A percentile compares a stretch with the other conserved stretches of the same genome.
These are phyloP conservation scores for Mortierella alpina DNA, from an alignment of 192 early-diverging fungal species.

Conservation along the genomic window DNA sequence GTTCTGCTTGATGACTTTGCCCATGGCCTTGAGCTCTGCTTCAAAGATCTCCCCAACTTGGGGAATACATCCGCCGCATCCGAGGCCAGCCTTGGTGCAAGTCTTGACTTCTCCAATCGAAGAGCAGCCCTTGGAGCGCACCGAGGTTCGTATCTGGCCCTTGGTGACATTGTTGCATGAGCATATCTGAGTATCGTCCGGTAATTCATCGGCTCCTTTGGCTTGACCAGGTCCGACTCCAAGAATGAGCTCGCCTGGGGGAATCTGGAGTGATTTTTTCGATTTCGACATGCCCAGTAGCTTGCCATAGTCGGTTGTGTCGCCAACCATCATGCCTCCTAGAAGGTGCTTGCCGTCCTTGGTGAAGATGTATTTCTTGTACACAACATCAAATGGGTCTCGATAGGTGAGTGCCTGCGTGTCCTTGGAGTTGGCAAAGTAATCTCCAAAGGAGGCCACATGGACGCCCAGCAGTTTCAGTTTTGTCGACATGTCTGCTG, in stretches of 20 bases:
- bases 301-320: slow-evolving; percentile 73
- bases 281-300: slow-evolving; percentile 67
- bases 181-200: slow-evolving; percentile 76
- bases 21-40: slow-evolving; percentile 66
- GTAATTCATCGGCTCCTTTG: slow-evolving; percentile 62
- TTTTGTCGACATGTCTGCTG: slow-evolving; percentile 74
- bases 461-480: slow-evolving; percentile 76
- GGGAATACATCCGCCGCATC: slow-evolving; percentile 75
- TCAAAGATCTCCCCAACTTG: slow-evolving; percentile 68
- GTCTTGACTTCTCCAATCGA: slow-evolving; percentile 67
- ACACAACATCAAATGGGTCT: slow-evolving; percentile 66
- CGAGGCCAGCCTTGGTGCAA: slow-evolving; percentile 70
- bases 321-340: slow-evolving; percentile 77
- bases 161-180: slow-evolving; percentile 80
- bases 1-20: slow-evolving; percentile 62
- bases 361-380: slow-evolving; percentile 72
- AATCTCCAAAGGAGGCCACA: slow-evolving; percentile 77
- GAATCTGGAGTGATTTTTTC: slow-evolving; percentile 53
- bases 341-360: slow-evolving; percentile 74
- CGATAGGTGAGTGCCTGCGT: slow-evolving; percentile 57
- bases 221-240: slow-evolving; percentile 50
- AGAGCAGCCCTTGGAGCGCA: slow-evolving; percentile 54
- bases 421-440: slow-evolving; percentile 61
- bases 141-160: slow-evolving; percentile 60
- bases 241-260: slow-evolving; percentile 67